Evolutionary conservation across 768 basidiomycete genomes (phyloP).

Genomic region (Collybiopsis luxurians): DNA sequence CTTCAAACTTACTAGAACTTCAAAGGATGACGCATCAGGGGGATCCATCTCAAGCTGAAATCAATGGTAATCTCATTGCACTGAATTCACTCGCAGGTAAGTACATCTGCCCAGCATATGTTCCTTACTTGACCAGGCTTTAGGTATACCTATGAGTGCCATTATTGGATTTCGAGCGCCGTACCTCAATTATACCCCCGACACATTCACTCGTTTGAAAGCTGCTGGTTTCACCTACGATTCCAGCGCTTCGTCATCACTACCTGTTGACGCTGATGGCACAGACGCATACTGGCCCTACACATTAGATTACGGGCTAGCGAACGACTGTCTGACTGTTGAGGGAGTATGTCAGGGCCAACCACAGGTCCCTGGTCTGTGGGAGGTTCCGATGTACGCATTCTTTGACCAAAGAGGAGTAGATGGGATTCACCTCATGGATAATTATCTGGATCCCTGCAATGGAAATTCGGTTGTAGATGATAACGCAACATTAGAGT

Average conservation of each 20-base stretch:
- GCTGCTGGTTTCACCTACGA: constrained; percentile 69
- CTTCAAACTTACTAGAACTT: constrained; percentile 5
- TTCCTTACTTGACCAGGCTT: too few relatives aligned
- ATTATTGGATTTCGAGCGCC: constrained; percentile 79
- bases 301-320: constrained; percentile 75
- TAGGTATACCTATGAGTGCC: constrained; percentile 52
- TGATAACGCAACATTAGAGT: constrained; percentile 62
- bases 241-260: constrained; percentile 55
- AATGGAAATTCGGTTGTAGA: constrained; percentile 50
- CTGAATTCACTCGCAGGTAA: constrained; percentile 71
- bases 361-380: constrained; percentile 72
- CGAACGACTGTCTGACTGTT: constrained; percentile 68
- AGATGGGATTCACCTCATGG: constrained; percentile 70
- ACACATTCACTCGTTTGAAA: constrained; percentile 59
- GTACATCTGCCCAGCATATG: too few relatives aligned
- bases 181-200: constrained; percentile 61
- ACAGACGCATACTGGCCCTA: constrained; percentile 87
- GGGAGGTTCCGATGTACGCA: constrained; percentile 86
- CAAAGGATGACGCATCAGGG: constrained; percentile 78
- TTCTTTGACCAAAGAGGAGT: constrained; percentile 61
- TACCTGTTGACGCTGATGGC: constrained; percentile 60
- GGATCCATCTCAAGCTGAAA: constrained; percentile 56
- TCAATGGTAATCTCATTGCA: constrained; percentile 76
- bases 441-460: constrained; percentile 73
- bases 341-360: constrained; percentile 60